Conservation (phyloP, 2,329 filamentous ascomycete genomes). For the Trichoderma asperellum region DNA sequence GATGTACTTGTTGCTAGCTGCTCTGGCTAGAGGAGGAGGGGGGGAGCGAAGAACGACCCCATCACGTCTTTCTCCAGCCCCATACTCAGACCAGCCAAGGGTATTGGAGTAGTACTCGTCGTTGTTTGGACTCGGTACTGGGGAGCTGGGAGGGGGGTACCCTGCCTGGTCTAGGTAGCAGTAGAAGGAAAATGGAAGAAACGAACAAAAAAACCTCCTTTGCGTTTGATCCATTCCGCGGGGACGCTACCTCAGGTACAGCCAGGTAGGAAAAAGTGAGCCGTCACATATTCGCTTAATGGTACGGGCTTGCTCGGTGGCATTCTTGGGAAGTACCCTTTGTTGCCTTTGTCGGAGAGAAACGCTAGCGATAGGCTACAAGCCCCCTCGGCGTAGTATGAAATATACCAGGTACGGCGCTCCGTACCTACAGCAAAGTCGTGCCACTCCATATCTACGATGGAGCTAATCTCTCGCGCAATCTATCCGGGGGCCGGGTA, state of each 20-base stretch:
- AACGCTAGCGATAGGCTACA: constrained; percentile 11
- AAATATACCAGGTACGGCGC: constrained; percentile 6
- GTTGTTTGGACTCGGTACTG: constrained; percentile 10
- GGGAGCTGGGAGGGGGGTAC: not conserved
- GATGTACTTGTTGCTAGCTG: constrained; percentile 4
- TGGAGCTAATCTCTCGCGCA: constrained; percentile 28
- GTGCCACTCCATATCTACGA: constrained; percentile 24
- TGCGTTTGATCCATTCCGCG: constrained; percentile 12
- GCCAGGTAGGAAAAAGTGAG: constrained; percentile 8
- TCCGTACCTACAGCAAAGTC: not conserved
- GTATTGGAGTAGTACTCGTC: not conserved
- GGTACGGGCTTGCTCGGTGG: constrained; percentile 22
- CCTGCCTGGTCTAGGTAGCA: not conserved
- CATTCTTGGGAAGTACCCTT: constrained; percentile 14
- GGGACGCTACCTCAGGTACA: constrained; percentile 9
- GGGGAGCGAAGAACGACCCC: not conserved
- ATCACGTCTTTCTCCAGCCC: constrained; percentile 8
- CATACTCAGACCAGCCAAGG: constrained; percentile 14
- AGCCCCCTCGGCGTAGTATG: constrained; percentile 6
- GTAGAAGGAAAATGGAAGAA: not conserved
- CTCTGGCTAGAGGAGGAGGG: not conserved
- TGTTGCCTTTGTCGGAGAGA: not conserved
- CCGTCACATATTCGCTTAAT: constrained; percentile 12
- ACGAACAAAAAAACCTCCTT: not conserved
- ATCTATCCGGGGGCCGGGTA: constrained; percentile 27